Conservation (phyloP, 805 yeast genomes). For the Millerozyma acaciae region DNA sequence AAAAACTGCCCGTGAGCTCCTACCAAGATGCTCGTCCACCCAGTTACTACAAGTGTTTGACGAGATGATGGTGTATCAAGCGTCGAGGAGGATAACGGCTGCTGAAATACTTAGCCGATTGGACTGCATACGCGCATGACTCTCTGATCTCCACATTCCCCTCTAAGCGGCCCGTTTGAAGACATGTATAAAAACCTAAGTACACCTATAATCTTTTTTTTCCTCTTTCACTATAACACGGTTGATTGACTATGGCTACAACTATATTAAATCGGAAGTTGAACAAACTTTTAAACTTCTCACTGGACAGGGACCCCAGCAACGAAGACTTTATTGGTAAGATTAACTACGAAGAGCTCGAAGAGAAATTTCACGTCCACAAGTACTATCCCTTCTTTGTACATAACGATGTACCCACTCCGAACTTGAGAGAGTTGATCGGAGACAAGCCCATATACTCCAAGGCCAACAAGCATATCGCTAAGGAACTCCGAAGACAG, state of each 20-base stretch:
- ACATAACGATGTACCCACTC: constrained; percentile 36
- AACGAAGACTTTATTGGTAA: constrained; percentile 19
- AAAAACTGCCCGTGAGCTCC: constrained; percentile 3
- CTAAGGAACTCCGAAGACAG: constrained; percentile 5
- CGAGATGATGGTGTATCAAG: constrained; percentile 42
- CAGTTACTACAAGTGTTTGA: constrained; percentile 30
- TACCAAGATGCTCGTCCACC: constrained; percentile 13
- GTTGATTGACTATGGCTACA: no score
- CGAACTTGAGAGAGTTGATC: constrained; percentile 30
- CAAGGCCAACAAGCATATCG: constrained; percentile 32
- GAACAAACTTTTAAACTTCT: constrained; percentile 5
- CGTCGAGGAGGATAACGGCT: constrained; percentile 13
- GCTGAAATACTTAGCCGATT: no score
- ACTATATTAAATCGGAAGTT: constrained; percentile 12
- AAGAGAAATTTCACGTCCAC: constrained; percentile 27
- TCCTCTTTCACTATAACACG: no score
- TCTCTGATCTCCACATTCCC: no score
- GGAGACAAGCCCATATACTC: constrained; percentile 38
- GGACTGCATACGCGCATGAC: no score
- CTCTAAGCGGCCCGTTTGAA: no score
- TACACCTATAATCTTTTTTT: no score
- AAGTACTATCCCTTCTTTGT: constrained; percentile 38
- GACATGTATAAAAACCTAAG: no score
- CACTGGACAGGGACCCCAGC: constrained; percentile 1
- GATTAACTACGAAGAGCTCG: constrained; percentile 35